Evolutionary conservation across 495 filamentous ascomycete species (phyloP), one percentile per base, ranked within the genome.

Genomic region (Baudoinia panamericana): DNA sequence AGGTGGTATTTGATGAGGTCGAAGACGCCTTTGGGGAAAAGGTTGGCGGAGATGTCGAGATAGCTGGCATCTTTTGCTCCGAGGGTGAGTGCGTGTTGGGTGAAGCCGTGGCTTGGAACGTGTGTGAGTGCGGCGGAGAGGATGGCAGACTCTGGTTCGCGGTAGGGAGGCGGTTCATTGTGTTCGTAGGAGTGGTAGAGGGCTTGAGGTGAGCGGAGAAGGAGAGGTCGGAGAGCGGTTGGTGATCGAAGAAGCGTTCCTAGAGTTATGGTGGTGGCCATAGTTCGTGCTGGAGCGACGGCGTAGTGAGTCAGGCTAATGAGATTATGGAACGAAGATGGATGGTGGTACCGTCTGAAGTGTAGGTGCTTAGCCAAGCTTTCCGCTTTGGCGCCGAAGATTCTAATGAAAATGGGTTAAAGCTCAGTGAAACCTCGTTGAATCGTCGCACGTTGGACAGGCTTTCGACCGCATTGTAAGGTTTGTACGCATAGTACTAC

Each of bases 31-130:
- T 74, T 66, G 19, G 86, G 77, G 37, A 97, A 72, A 1, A 96
- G 58, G 52, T 86, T 88, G 26, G 79, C 71, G 13, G 80, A 84
- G 49, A 85, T 80, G 54, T 90, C 83, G 30, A 85, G 78, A 61
- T 87, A 93, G 33, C 84, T 82, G 20, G 73, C 73, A 51, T 88
- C 82, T 51, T 77, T 76, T 28, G 82, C 81, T 52, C 87, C 90
- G 26, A 80, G 69, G 29, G 73, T 70, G 7, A 97, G 70, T 2
- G 86, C 64, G 7, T 70, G 61, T 21, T 55, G 50, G 2, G 82
- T 79, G 70, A 95, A 96, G 56, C 92, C 90, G 57, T 86, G 75
- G 21, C 59, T 41, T 31, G 85, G 85, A 28, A 95, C 78, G 60
- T 90, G 82, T n/a, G 51, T 39, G 53, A 86, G 72, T 19, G 87